A percentile compares a stretch with the other conserved stretches of the same genome.
Evolutionary conservation across 163 green algal genomes (phyloP).

Genomic region (Scenedesmus sp.): DNA sequence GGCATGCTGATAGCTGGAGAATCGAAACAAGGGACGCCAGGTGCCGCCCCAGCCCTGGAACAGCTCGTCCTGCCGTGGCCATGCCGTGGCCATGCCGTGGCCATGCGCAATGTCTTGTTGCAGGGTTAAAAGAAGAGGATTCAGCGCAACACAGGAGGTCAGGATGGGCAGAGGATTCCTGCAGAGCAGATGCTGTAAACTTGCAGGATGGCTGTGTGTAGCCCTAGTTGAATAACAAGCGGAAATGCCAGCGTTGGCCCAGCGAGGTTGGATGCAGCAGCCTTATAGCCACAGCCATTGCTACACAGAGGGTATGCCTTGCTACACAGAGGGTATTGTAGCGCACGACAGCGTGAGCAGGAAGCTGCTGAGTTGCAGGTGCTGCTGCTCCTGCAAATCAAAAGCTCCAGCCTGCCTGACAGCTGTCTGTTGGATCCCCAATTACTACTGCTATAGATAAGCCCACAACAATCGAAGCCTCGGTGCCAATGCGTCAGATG

Average conservation of each 20-base stretch:
- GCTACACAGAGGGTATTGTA: too few species aligned
- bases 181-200: not conserved
- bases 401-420: not conserved
- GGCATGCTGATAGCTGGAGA: not conserved
- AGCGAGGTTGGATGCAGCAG: too few species aligned
- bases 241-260: too few species aligned
- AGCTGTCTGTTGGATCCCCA: not conserved
- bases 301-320: too few species aligned
- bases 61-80: slow-evolving; percentile 83
- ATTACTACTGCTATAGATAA: not conserved
- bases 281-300: too few species aligned
- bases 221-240: too few species aligned
- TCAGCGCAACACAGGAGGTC: not conserved
- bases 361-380: too few species aligned
- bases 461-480: too few species aligned
- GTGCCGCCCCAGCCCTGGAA: slow-evolving; percentile 89
- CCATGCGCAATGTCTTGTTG: slow-evolving; percentile 94
- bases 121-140: not conserved
- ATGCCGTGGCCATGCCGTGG: slow-evolving; percentile 84
- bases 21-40: not conserved
- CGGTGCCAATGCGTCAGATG: not conserved
- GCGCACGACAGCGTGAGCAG: too few species aligned
- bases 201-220: not conserved
- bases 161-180: too few species aligned
- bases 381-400: too few species aligned